Base-by-base conservation (phyloP, 257 asterid genomes). In the Penstemon davidsonii region DNA sequence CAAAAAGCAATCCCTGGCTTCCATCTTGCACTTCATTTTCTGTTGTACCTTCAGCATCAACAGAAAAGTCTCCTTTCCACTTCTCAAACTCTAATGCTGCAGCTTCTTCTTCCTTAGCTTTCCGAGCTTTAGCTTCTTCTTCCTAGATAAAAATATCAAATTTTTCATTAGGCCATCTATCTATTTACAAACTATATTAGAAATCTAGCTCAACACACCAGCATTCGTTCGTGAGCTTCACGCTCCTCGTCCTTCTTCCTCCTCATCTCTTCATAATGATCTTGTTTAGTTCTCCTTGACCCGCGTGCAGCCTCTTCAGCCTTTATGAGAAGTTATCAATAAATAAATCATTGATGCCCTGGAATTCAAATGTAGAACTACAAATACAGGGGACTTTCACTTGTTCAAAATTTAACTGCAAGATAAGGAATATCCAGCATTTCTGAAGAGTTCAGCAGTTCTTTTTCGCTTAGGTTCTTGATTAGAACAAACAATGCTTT, bases 41-140 rank as follows among this genome's bases (percentile, higher is more conserved):
- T 54, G 91, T 85, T 56, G 97, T 87, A 50, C 99, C 97, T 82
- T 94, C 97, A 58, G 92, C 99, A 82, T 91, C 99, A 80, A 94
- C 82, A 68, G 97, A 87, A 83, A 94, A 85, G 38, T 78, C 99
- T 68, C 88, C 96, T 78, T 88, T 94, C 99, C 99, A 91, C 78
- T 91, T 86, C 18, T 94, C 97, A 77, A 94, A 94, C 83, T 94
- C 99, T 39, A 83, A 51, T 6, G 96, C 96, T 72, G 95, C 90
- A 76, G 87, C 90, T 83, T 87, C 96, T 69, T 94, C 99, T 83
- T 94, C 99, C 84, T 87, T 87, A 19, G 88, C 93, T 73, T 91
- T 83, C 46, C 78, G 90, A 75, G 96, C 96, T 73, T 60, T 70
- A 61, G 96, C 96, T 79, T 91, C 97, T 91, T 94, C 96, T 82